Conservation (phyloP, 345 rosid species). For the Aurinia saxatilis region DNA sequence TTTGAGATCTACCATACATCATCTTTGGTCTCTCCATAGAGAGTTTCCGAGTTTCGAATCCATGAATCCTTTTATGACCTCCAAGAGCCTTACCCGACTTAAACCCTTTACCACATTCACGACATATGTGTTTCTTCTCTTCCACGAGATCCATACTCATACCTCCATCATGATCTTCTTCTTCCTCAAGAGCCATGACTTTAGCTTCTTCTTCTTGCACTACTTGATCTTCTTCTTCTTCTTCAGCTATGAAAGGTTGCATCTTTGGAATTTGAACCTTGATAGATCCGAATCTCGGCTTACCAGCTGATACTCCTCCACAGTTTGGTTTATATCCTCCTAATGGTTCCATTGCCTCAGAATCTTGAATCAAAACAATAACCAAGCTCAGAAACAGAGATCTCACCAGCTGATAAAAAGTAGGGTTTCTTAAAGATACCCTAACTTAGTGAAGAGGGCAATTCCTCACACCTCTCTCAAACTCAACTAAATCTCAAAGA, state of each 20-base stretch:
- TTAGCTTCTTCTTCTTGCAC: conserved; percentile 5
- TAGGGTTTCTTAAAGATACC: conserved; percentile 7
- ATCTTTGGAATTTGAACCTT: conserved; percentile 16
- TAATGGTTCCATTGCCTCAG: conserved; percentile 6
- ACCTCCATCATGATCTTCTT: neutral
- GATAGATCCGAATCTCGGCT: conserved; percentile 13
- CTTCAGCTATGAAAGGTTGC: conserved; percentile 6
- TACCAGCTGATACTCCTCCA: conserved; percentile 14
- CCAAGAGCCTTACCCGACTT: conserved; percentile 46
- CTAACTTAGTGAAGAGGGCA: conserved; percentile 16
- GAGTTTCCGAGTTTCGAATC: conserved; percentile 2
- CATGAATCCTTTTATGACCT: conserved; percentile 47
- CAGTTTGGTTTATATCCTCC: neutral
- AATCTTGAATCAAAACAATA: conserved; percentile 10
- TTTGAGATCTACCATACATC: conserved; percentile 23
- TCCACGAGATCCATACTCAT: neutral
- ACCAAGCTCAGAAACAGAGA: conserved; percentile 17
- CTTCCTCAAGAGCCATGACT: neutral
- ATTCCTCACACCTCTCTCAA: neutral
- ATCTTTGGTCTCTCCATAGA: conserved; percentile 14
- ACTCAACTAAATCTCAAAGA: conserved; percentile 5
- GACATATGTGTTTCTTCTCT: conserved; percentile 21
- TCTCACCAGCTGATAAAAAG: conserved; percentile 11
- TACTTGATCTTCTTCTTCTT: conserved; percentile 5
- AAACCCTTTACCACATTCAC: conserved; percentile 38